Conservation (phyloP, 1,139 yeast genomes). For the Yamadazyma mexicana region DNA sequence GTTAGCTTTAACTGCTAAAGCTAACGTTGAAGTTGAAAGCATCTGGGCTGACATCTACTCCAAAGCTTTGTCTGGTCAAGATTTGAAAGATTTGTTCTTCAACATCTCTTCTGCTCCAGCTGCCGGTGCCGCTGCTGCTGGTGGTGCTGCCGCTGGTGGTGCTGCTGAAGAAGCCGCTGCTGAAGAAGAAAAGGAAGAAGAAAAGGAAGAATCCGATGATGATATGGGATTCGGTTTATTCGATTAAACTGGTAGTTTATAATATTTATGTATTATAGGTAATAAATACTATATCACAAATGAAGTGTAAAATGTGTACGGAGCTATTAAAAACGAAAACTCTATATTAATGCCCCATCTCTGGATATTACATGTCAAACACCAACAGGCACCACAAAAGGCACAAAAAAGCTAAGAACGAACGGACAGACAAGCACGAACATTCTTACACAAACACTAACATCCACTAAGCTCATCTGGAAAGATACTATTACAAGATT, state of each 20-base stretch:
- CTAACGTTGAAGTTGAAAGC: constrained; percentile 49
- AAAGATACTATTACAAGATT: constrained; percentile 3
- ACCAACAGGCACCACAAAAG: no score
- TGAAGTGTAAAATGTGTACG: no score
- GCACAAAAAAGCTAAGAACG: no score
- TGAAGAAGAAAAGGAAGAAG: constrained; percentile 57
- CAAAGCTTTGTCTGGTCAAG: constrained; percentile 77
- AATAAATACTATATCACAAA: constrained; percentile 2
- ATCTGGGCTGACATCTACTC: constrained; percentile 85
- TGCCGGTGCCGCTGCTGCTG: constrained; percentile 61
- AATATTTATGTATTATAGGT: constrained; percentile 5
- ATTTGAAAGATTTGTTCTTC: constrained; percentile 74
- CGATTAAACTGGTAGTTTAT: constrained; percentile 37
- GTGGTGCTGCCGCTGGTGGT: constrained; percentile 56
- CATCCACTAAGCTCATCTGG: no score
- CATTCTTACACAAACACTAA: no score
- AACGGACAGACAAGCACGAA: no score
- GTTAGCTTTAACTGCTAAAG: constrained; percentile 56
- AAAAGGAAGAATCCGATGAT: constrained; percentile 60
- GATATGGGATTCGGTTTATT: constrained; percentile 94
- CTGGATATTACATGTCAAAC: no score
- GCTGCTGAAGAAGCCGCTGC: constrained; percentile 59
- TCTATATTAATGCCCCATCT: no score
- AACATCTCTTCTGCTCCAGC: constrained; percentile 72
- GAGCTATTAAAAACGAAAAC: no score